phyloP scores from a whole-genome alignment of 2,329 filamentous ascomycete genomes.

The Gremmenia infestans region DNA sequence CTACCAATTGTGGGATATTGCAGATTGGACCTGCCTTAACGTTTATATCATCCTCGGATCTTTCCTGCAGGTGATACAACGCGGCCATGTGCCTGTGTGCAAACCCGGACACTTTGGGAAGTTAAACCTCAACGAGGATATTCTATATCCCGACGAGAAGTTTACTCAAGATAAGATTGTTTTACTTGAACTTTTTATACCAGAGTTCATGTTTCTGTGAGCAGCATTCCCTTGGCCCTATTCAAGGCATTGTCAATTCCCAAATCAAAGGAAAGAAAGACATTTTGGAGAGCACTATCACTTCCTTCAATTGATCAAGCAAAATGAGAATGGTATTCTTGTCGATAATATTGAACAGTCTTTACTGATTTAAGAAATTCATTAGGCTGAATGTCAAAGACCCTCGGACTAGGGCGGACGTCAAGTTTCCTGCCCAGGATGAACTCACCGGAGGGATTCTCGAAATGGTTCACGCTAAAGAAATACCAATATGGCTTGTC shows the following conservation, averaged over 20 bases:
- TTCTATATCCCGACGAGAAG: not conserved
- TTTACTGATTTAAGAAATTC: not conserved
- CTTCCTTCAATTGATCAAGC: too few species aligned
- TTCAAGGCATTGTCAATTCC: not conserved
- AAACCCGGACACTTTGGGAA: not conserved
- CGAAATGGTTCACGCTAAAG: slow-evolving; percentile 1
- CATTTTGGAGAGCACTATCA: too few species aligned
- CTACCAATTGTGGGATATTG: not conserved
- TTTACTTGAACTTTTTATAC: not conserved
- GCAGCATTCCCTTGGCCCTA: not conserved
- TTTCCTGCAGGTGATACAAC: not conserved
- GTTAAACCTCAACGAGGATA: not conserved
- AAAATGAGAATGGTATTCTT: not conserved
- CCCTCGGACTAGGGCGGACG: not conserved
- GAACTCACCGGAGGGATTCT: slow-evolving; percentile 1
- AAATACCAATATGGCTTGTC: slow-evolving; percentile 6
- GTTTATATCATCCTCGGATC: not conserved
- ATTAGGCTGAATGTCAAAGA: not conserved
- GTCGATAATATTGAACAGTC: not conserved
- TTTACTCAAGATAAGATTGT: not conserved
- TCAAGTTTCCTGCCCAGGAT: slow-evolving; percentile 2
- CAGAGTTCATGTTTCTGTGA: slow-evolving; percentile 1
- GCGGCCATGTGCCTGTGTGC: not conserved
- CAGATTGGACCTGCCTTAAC: not conserved
- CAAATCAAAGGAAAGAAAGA: too few species aligned